phyloP scores from a whole-genome alignment of 2,329 filamentous ascomycete species.

The Colletotrichum limetticola region DNA sequence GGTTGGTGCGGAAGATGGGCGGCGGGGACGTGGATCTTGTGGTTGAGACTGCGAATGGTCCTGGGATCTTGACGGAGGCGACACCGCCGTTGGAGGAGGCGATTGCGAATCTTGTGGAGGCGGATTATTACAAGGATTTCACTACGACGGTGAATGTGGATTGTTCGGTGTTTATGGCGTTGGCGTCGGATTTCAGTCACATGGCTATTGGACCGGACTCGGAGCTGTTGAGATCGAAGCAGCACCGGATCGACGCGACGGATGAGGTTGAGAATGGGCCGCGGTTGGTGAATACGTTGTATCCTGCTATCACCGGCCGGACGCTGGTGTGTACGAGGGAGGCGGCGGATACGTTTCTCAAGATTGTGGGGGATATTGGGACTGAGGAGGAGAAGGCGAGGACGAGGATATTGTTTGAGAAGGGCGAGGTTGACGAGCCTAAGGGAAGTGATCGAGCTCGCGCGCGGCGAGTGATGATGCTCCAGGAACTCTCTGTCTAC shows the following conservation, averaged over 20 bases:
- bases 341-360: conserved; percentile 50
- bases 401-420: conserved; percentile 44
- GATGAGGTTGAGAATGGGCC: conserved; percentile 38
- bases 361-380: conserved; percentile 49
- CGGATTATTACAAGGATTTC: conserved; percentile 45
- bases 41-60: conserved; percentile 42
- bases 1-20: conserved; percentile 41
- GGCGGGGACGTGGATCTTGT: conserved; percentile 45
- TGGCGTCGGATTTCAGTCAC: conserved; percentile 54
- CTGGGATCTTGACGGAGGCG: conserved; percentile 38
- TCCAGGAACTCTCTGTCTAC: conserved; percentile 47
- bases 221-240: conserved; percentile 44
- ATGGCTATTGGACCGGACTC: conserved; percentile 41
- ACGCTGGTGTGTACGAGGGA: conserved; percentile 50
- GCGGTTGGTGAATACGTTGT: conserved; percentile 40
- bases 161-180: conserved; percentile 52
- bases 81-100: conserved; percentile 41
- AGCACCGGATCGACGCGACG: conserved; percentile 49
- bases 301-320: conserved; percentile 46
- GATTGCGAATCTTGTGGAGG: conserved; percentile 43
- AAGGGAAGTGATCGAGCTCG: conserved; percentile 20
- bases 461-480: conserved; percentile 38
- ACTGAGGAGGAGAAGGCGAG: conserved; percentile 49
- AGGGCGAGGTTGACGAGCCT: conserved; percentile 18
- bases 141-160: conserved; percentile 52